Conservation (phyloP, 78 protist species). For the Dictyostelium brefeldianum region DNA sequence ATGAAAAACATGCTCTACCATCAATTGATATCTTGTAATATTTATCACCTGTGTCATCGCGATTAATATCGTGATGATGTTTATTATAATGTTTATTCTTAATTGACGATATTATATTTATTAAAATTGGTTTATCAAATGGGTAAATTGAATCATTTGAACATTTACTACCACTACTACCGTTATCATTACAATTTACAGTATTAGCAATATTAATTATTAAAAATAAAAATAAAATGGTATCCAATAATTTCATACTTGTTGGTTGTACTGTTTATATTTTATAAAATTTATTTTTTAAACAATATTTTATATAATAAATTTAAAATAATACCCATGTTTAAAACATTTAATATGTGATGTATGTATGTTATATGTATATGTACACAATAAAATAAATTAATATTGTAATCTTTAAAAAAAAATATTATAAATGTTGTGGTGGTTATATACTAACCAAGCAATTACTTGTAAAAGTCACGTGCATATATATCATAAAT, state of each 20-base stretch:
- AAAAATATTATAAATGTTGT: too few relatives aligned
- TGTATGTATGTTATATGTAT: too few relatives aligned
- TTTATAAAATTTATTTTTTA: too few relatives aligned
- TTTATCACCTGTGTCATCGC: not conserved
- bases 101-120: not conserved
- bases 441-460: too few relatives aligned
- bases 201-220: not conserved
- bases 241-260: slow-evolving; percentile 1
- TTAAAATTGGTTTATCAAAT: not conserved
- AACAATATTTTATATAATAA: too few relatives aligned
- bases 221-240: not conserved
- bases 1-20: not conserved
- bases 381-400: too few relatives aligned
- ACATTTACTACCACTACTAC: not conserved
- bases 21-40: not conserved
- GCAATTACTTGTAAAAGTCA: too few relatives aligned
- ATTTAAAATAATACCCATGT: too few relatives aligned
- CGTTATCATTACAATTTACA: not conserved
- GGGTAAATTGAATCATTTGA: not conserved
- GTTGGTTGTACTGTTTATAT: too few relatives aligned
- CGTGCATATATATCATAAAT: too few relatives aligned
- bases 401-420: too few relatives aligned
- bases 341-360: too few relatives aligned
- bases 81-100: not conserved
- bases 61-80: not conserved